phyloP scores from a whole-genome alignment of 306 rosid species.

The Citrullus colocynthis region DNA sequence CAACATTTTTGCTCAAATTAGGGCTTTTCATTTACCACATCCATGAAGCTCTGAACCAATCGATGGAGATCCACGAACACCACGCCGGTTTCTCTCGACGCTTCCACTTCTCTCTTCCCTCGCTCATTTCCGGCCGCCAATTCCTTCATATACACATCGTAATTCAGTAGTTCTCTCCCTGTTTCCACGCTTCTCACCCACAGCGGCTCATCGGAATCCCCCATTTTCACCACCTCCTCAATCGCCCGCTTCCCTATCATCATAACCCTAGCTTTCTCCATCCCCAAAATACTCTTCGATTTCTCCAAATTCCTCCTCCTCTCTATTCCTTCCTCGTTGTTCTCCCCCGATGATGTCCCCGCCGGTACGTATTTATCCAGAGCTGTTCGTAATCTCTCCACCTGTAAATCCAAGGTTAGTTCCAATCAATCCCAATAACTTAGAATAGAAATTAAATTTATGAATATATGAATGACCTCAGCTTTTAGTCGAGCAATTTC shows the following conservation, averaged over 20 bases:
- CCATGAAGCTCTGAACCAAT: conserved; percentile 57
- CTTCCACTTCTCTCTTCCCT: conserved; percentile 65
- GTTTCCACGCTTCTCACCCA: conserved; percentile 86
- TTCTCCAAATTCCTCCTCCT: conserved; percentile 57
- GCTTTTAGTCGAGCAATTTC: conserved; percentile 88
- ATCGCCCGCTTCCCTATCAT: conserved; percentile 35
- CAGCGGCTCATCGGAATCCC: conserved; percentile 52
- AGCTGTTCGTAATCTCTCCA: conserved; percentile 53
- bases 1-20: neutral
- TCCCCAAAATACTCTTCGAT: conserved; percentile 64
- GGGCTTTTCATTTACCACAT: conserved; percentile 42
- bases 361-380: conserved; percentile 37
- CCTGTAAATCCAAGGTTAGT: conserved; percentile 19
- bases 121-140: conserved; percentile 22
- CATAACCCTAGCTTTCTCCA: conserved; percentile 67
- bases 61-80: conserved; percentile 60
- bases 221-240: conserved; percentile 79
- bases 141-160: conserved; percentile 70
- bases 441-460: neutral
- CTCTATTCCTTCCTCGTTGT: conserved; percentile 45
- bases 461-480: conserved; percentile 32
- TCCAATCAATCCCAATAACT: neutral
- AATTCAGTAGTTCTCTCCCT: conserved; percentile 74
- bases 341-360: conserved; percentile 40
- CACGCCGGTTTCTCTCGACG: conserved; percentile 67